Evolutionary conservation across 371 early-diverging fungal genomes (phyloP).

Genomic region (Catenaria anguillulae): DNA sequence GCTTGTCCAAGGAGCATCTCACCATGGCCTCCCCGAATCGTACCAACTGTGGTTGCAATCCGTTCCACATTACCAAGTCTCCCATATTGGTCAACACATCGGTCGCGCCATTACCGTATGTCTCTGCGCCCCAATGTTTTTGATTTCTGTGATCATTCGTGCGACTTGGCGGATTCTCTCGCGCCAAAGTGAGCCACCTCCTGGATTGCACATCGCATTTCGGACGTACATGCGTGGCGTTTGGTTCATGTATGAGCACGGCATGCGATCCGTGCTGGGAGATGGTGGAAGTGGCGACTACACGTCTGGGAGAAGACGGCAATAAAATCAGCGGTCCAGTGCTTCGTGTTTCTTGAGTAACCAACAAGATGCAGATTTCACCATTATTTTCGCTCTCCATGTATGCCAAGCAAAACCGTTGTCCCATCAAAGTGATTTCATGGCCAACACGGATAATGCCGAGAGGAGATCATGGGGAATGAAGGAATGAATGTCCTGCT

Average conservation of each 20-base stretch:
- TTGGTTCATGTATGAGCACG: conserved; percentile 10
- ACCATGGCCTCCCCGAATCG: conserved; percentile 13
- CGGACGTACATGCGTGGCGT: conserved; percentile 10
- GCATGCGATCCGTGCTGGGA: conserved; percentile 15
- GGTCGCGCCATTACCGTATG: conserved; percentile 9
- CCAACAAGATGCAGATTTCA: too few species aligned
- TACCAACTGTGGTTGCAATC: conserved; percentile 15
- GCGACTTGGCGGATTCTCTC: conserved; percentile 3
- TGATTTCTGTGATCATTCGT: conserved; percentile 10
- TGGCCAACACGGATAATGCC: too few species aligned
- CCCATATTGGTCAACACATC: conserved; percentile 8
- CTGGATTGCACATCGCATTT: conserved; percentile 9
- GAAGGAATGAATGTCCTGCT: too few species aligned
- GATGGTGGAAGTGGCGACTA: too few species aligned
- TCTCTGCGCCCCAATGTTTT: conserved; percentile 9
- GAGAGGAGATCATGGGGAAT: too few species aligned
- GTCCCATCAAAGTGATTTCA: too few species aligned
- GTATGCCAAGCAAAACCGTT: too few species aligned
- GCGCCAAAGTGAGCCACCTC: conserved; percentile 9
- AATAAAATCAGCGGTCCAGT: too few species aligned
- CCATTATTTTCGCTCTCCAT: too few species aligned
- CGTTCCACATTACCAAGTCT: conserved; percentile 15
- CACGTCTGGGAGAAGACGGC: too few species aligned
- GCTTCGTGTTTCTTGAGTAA: too few species aligned
- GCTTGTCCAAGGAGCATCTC: conserved; percentile 14